Base-by-base conservation (phyloP, 495 filamentous ascomycete genomes). In the Astrothelium macrocarpum region DNA sequence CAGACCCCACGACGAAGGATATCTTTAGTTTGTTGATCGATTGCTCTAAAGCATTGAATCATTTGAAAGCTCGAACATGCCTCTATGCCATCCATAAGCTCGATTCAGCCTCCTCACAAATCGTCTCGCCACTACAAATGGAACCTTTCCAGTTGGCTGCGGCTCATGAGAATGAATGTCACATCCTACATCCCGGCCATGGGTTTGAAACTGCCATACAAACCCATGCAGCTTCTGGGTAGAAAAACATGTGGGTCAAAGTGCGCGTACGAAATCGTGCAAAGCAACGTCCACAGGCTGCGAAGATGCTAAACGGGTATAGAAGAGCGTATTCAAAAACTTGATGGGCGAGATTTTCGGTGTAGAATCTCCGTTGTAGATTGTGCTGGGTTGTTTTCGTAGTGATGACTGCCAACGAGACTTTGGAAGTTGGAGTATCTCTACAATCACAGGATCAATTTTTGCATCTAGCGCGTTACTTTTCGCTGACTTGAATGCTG, bases 111-210 rank as follows among this genome's bases (percentile, higher is more conserved):
- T 69, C 42, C 81, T 68, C 0, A 80, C 82, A 68, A 73, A 66
- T 2, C 75, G 60, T 61, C 77, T 67, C 1, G 76, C 78, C 14
- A 62, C 65, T 7, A 36, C 26, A 32, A 73, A 78, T 1, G 75
- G 72, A n/a, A 85, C 76, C 71, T 83, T 84, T 2, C 71, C 69
- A 12, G 61, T 67, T 43, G 59, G 39, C 1, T 82, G 78, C 26
- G 81, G 81, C 66, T 84, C 80, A 64, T 82, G 80, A 49, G 82
- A 80, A 53, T 78, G 80, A 45, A 84, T 81, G n/a, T 75, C 78
- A 0, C 78, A 62, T 59, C 74, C 68, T 9, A 75, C 70, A 64
- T 80, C 77, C 10, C 74, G 64, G 16, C 9, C 42, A 1, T 62
- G 20, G 9, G 79, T 75, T 46, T 64, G 65, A 65, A 84, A 83